Evolutionary conservation across 2,329 filamentous ascomycete species (phyloP), one percentile per base, ranked within the genome.

Genomic region (Diaporthe aspalathi): DNA sequence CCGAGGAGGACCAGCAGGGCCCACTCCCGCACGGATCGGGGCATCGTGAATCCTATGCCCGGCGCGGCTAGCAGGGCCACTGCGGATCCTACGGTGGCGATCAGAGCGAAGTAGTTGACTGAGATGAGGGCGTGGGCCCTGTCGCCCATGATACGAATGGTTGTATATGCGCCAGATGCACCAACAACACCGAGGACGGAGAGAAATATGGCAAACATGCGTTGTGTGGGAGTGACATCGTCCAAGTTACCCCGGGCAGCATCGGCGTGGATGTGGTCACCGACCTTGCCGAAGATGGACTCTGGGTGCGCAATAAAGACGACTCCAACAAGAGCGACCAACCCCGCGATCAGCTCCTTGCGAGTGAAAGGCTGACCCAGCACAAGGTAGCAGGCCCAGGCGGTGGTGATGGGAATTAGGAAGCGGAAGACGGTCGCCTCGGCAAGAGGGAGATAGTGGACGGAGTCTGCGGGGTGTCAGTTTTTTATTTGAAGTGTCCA

Each of bases 401-500:
- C 92, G 9, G 92, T 90, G 12, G 94, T 84, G 9, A 91, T 91
- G 0, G 93, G 93, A 0, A 92, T 88, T 3, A 96, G 85, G 79
- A 95, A 96, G 8, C 92, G 94, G 43, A 96, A 90, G 29, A 95
- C 92, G 0, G 92, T 94, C 1, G 93, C 92, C 77, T 96, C 93
- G 1, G 92, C 90, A 1, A 96, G 85, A 2, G 93, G 91, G 0
- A 96, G 87, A 74, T 94, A 95, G 29, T 92, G 85, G 0, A 84
- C 78, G 0, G 82, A 81, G 40, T 84, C 80, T 83, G 87, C 9
- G 1, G n/a, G 4, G 17, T 38, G 11, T 56, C 53, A 56, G 32
- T 56, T 2, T 38, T 24, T 3, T 16, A 20, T 35, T 62, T 16
- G 49, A 32, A 0, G 29, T 17, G 2, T 47, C 20, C 16, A 52